Percentiles rank a stretch among this genome's conserved stretches.
These are phyloP conservation scores for Blepharisma japonicum DNA, from an alignment of 73 alveolate species.

Conservation along the genomic window DNA sequence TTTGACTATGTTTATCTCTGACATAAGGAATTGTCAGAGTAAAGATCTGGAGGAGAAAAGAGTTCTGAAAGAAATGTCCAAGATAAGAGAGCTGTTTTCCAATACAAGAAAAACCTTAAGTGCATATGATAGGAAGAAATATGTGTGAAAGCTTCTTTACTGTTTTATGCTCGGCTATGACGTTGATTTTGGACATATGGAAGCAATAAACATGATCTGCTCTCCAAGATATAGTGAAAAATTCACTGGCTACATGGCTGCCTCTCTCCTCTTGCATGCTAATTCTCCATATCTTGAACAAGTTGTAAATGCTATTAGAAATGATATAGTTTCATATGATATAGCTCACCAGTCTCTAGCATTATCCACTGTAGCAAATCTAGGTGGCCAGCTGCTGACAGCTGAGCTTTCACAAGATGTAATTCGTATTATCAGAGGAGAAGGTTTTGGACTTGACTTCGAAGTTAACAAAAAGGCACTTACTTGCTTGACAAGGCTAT, in stretches of 20 bases:
- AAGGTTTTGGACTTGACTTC: slow-evolving; percentile 69
- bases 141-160: slow-evolving; percentile 96
- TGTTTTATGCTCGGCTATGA: slow-evolving; percentile 93
- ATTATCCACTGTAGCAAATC: slow-evolving; percentile 86
- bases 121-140: slow-evolving; percentile 96
- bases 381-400: slow-evolving; percentile 83
- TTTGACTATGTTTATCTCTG: slow-evolving; percentile 93
- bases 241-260: slow-evolving; percentile 97
- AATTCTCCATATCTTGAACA: slow-evolving; percentile 71
- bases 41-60: slow-evolving; percentile 95
- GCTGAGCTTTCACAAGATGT: slow-evolving; percentile 79
- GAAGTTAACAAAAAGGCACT: slow-evolving; percentile 91
- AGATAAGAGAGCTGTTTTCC: slow-evolving; percentile 91
- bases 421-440: slow-evolving; percentile 70
- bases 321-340: slow-evolving; percentile 87
- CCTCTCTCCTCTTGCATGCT: slow-evolving; percentile 90
- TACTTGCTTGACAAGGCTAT: slow-evolving; percentile 82
- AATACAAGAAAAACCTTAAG: slow-evolving; percentile 74
- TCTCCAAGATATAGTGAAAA: slow-evolving; percentile 94
- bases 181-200: slow-evolving; percentile 95
- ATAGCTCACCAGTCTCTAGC: slow-evolving; percentile 93
- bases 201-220: slow-evolving; percentile 88
- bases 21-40: slow-evolving; percentile 91
- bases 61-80: slow-evolving; percentile 96
- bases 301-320: slow-evolving; percentile 84